A percentile compares a stretch with the other conserved stretches of the same genome.
These are phyloP conservation scores for Zymoseptoria ardabiliae DNA, from an alignment of 2,329 filamentous ascomycete species.

Conservation along the genomic window DNA sequence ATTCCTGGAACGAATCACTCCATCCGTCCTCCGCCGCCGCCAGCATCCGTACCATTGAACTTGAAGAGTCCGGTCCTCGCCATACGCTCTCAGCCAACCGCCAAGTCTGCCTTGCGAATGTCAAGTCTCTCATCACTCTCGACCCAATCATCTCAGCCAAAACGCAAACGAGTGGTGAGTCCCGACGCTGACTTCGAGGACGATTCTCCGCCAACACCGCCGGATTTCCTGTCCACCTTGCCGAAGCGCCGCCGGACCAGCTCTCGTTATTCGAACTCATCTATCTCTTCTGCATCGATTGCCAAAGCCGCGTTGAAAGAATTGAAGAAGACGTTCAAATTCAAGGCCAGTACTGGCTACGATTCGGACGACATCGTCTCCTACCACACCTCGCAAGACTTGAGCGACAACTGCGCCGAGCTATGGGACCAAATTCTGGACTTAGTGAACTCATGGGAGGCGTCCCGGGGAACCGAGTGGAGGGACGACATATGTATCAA, in stretches of 20 bases:
- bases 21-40: not conserved
- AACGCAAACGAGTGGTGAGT: not conserved
- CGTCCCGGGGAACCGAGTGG: slow-evolving; percentile 17
- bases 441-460: slow-evolving; percentile 17
- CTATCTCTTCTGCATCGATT: not conserved
- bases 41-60: not conserved
- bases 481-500: slow-evolving; percentile 16
- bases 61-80: not conserved
- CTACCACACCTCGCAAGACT: slow-evolving; percentile 8
- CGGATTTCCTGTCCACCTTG: not conserved
- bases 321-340: slow-evolving; percentile 11
- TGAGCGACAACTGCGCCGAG: slow-evolving; percentile 10
- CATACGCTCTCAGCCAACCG: not conserved
- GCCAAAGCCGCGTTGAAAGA: not conserved
- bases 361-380: slow-evolving; percentile 8
- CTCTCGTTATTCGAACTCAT: not conserved
- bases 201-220: slow-evolving; percentile 1
- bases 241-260: not conserved
- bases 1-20: not conserved
- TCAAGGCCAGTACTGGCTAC: slow-evolving; percentile 15
- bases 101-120: not conserved
- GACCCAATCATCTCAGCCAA: not conserved
- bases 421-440: slow-evolving; percentile 18
- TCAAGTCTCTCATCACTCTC: not conserved
- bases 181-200: not conserved